phyloP scores from a whole-genome alignment of 2,329 filamentous ascomycete species.

The Gremmenia infestans region DNA sequence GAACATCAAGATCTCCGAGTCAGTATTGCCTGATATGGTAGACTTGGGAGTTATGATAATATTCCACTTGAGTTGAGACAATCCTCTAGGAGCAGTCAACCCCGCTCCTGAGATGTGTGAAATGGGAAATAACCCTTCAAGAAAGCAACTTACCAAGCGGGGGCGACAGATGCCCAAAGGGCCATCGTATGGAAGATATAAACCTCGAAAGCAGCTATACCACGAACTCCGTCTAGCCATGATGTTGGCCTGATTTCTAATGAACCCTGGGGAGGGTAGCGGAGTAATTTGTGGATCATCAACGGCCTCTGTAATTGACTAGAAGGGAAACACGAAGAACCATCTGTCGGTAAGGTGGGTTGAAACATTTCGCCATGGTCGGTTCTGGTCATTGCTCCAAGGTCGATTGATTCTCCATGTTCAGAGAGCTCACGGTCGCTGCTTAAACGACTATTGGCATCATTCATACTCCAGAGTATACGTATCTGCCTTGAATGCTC shows the following conservation, averaged over 20 bases:
- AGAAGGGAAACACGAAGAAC: not conserved
- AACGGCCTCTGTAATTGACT: not conserved
- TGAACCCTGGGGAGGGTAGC: slow-evolving; percentile 18
- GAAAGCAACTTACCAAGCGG: slow-evolving; percentile 12
- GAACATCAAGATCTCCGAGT: too few relatives aligned
- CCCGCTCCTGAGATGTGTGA: too few relatives aligned
- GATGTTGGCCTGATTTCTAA: slow-evolving; percentile 33
- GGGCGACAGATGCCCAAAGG: slow-evolving; percentile 18
- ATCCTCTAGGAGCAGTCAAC: too few relatives aligned
- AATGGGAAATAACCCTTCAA: too few relatives aligned
- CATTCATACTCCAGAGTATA: too few relatives aligned
- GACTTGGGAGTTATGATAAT: too few relatives aligned
- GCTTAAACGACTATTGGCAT: too few relatives aligned
- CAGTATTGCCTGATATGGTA: too few relatives aligned
- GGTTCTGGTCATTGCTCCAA: not conserved
- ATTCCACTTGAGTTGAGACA: too few relatives aligned
- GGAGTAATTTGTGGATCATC: slow-evolving; percentile 15
- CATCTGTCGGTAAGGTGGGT: not conserved
- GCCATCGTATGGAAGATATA: slow-evolving; percentile 43
- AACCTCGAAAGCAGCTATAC: slow-evolving; percentile 41
- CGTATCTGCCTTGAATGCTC: too few relatives aligned
- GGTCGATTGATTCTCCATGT: not conserved
- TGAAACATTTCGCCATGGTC: not conserved
- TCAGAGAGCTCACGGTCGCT: not conserved
- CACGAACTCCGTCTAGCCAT: slow-evolving; percentile 44